phyloP scores from a whole-genome alignment of 352 stramenopile species.

The Phytophthora colocasiae region DNA sequence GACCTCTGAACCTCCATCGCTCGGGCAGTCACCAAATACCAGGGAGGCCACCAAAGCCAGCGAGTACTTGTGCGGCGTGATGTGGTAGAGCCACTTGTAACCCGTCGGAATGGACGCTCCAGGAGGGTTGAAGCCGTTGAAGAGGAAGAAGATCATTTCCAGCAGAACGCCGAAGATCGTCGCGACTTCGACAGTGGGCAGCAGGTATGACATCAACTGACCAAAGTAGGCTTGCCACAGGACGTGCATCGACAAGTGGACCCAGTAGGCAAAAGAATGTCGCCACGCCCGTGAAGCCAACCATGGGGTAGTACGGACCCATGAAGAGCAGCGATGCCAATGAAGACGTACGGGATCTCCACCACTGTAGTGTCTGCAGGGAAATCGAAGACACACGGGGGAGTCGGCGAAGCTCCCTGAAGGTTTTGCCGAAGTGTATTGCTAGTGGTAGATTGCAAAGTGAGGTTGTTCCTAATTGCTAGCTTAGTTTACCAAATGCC shows the following conservation, averaged over 20 bases:
- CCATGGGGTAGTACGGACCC: conserved; percentile 25
- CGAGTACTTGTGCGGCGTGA: conserved; percentile 29
- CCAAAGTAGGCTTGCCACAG: conserved; percentile 33
- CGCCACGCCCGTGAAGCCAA: conserved; percentile 22
- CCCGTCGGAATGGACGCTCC: conserved; percentile 12
- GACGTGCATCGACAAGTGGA: conserved; percentile 25
- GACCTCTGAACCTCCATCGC: conserved; percentile 24
- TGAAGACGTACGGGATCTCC: conserved; percentile 59
- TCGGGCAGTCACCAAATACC: conserved; percentile 27
- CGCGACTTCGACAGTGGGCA: conserved; percentile 50
- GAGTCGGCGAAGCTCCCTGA: too few relatives aligned
- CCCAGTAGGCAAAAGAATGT: conserved; percentile 32
- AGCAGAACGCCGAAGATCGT: conserved; percentile 45
- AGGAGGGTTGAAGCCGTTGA: conserved; percentile 33
- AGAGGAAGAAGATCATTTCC: conserved; percentile 26
- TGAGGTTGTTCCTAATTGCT: too few relatives aligned
- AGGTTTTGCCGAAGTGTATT: too few relatives aligned
- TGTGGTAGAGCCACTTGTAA: conserved; percentile 30
- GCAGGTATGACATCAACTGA: conserved; percentile 38
- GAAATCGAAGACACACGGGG: too few relatives aligned
- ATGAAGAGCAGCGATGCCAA: conserved; percentile 23
- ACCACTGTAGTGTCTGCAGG: too few relatives aligned
- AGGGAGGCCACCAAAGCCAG: conserved; percentile 10
- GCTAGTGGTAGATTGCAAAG: too few relatives aligned
- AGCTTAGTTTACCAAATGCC: too few relatives aligned